Conservation (phyloP, 495 filamentous ascomycete species). For the Penicillium nucicola region DNA sequence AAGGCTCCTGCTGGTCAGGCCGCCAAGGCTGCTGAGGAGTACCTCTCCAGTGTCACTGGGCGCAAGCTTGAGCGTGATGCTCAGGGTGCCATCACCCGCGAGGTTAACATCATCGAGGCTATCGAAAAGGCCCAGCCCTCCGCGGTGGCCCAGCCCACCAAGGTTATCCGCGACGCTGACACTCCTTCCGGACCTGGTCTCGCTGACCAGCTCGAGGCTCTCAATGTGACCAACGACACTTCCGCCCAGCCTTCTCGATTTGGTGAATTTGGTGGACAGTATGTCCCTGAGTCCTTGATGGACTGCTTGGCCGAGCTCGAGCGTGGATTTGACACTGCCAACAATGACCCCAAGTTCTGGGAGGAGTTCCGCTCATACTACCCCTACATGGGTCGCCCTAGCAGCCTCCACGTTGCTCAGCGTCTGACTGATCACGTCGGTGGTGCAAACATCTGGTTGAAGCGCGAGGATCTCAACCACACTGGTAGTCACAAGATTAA, state of each 20-base stretch:
- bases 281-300: slow-evolving; percentile 97
- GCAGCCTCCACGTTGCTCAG: slow-evolving; percentile 83
- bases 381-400: slow-evolving; percentile 94
- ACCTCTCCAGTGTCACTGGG: slow-evolving; percentile 79
- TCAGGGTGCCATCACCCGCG: slow-evolving; percentile 29
- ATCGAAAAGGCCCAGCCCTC: slow-evolving; percentile 49
- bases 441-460: slow-evolving; percentile 94
- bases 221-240: slow-evolving; percentile 54
- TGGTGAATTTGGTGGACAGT: slow-evolving; percentile 97
- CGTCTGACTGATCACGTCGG: slow-evolving; percentile 83
- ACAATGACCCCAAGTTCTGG: slow-evolving; percentile 90
- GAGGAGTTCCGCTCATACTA: slow-evolving; percentile 96
- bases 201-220: slow-evolving; percentile 68
- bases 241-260: slow-evolving; percentile 75
- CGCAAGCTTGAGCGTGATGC: slow-evolving; percentile 41
- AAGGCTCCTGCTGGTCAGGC: slow-evolving; percentile 67
- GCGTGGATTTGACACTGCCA: slow-evolving; percentile 80
- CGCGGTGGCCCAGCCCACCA: slow-evolving; percentile 34
- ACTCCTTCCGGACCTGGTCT: slow-evolving; percentile 57
- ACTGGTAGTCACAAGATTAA: slow-evolving; percentile 93
- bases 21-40: slow-evolving; percentile 76
- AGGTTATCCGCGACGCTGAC: slow-evolving; percentile 61
- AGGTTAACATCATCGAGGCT: slow-evolving; percentile 54
- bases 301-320: slow-evolving; percentile 92
- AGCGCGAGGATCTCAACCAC: slow-evolving; percentile 92